A percentile compares a stretch with the other conserved stretches of the same genome.
Conservation (phyloP, 2,329 filamentous ascomycete species). For the Pseudogymnoascus sp. region DNA sequence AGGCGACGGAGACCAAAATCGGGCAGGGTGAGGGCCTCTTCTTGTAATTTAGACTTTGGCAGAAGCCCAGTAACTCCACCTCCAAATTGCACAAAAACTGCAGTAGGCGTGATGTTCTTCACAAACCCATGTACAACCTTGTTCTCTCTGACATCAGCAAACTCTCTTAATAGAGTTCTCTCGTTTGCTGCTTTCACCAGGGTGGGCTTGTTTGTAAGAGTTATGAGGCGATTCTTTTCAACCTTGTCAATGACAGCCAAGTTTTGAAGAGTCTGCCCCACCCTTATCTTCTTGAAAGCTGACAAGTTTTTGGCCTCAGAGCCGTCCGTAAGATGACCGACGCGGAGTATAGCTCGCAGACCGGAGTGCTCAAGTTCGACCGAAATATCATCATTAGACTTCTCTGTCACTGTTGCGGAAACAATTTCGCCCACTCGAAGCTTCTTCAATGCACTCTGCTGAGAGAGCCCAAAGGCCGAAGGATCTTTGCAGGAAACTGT, state of each 20-base stretch:
- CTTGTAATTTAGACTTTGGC: conserved; percentile 67
- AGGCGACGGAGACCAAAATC: conserved; percentile 73
- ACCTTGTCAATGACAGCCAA: conserved; percentile 85
- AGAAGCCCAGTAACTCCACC: conserved; percentile 69
- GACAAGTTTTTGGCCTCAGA: conserved; percentile 69
- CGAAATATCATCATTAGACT: conserved; percentile 66
- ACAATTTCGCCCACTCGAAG: conserved; percentile 68
- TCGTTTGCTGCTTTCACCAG: conserved; percentile 68
- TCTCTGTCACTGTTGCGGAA: conserved; percentile 71
- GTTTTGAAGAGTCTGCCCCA: conserved; percentile 74
- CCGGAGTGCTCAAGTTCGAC: conserved; percentile 67
- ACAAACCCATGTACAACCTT: conserved; percentile 69
- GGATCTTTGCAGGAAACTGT: conserved; percentile 92
- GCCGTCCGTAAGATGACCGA: conserved; percentile 78
- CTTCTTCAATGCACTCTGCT: conserved; percentile 67
- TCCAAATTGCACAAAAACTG: conserved; percentile 82
- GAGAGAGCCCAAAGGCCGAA: conserved; percentile 63
- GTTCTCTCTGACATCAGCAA: conserved; percentile 65
- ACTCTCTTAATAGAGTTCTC: conserved; percentile 60
- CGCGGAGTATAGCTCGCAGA: conserved; percentile 68
- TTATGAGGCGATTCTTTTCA: conserved; percentile 64
- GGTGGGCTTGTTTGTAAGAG: conserved; percentile 74
- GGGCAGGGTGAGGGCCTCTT: conserved; percentile 57
- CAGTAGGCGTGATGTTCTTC: conserved; percentile 71
- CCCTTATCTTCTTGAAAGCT: conserved; percentile 69